Conservation (phyloP, 2,329 filamentous ascomycete genomes). For the Blastomyces parvus region DNA sequence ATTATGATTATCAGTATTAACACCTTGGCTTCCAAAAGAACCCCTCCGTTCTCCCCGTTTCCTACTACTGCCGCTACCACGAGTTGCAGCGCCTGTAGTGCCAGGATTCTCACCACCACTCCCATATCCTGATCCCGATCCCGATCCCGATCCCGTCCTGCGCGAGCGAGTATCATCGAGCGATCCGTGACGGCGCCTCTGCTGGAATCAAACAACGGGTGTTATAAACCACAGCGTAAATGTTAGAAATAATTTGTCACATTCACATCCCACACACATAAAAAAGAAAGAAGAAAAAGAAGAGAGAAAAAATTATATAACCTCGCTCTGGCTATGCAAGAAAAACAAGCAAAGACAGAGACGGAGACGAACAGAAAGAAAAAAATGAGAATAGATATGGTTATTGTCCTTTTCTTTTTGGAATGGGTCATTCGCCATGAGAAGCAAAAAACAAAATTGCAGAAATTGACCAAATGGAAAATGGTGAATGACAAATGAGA, state of each 20-base stretch:
- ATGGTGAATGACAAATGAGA: background rate
- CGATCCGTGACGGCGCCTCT: conserved; percentile 39
- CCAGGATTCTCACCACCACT: conserved; percentile 23
- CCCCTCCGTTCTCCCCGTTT: conserved; percentile 31
- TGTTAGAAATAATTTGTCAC: conserved; percentile 37
- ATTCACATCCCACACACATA: conserved; percentile 18
- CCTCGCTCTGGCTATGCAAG: conserved; percentile 1
- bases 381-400: background rate
- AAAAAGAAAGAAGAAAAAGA: conserved; percentile 21
- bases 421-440: background rate
- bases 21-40: conserved; percentile 29
- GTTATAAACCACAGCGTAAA: conserved; percentile 33
- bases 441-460: background rate
- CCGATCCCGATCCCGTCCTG: background rate
- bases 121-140: conserved; percentile 24
- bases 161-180: conserved; percentile 28
- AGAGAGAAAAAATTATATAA: conserved; percentile 20
- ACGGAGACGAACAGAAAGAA: conserved; percentile 9
- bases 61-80: conserved; percentile 29
- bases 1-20: background rate
- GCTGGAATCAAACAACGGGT: conserved; percentile 11
- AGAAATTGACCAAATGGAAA: background rate
- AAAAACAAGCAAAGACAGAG: conserved; percentile 17
- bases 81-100: background rate
- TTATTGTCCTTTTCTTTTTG: background rate